Evolutionary conservation across 352 stramenopile genomes (phyloP).

Genomic region (Phytophthora europaea): DNA sequence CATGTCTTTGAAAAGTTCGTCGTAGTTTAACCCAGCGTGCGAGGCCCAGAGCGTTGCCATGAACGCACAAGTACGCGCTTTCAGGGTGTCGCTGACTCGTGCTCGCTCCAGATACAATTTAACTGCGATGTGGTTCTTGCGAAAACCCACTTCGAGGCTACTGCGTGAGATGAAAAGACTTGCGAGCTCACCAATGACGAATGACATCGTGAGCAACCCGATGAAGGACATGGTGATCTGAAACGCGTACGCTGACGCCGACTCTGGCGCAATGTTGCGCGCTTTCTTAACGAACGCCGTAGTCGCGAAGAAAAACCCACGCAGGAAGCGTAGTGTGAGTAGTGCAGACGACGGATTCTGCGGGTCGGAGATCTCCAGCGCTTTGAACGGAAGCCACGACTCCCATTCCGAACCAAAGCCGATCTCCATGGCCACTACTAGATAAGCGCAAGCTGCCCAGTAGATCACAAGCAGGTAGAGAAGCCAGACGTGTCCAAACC

Average conservation of each 20-base stretch:
- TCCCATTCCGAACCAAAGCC: constrained; percentile 66
- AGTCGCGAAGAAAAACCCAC: constrained; percentile 53
- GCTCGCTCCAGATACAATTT: constrained; percentile 48
- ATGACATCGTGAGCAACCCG: constrained; percentile 56
- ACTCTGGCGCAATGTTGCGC: constrained; percentile 41
- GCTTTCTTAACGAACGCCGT: constrained; percentile 60
- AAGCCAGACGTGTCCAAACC: constrained; percentile 61
- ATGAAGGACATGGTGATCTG: constrained; percentile 49
- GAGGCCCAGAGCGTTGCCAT: constrained; percentile 64
- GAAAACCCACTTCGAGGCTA: constrained; percentile 62
- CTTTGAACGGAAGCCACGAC: constrained; percentile 50
- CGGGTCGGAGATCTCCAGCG: constrained; percentile 38
- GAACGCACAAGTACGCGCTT: constrained; percentile 43
- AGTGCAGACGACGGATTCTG: constrained; percentile 37
- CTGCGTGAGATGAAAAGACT: constrained; percentile 63
- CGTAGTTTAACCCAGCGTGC: constrained; percentile 58
- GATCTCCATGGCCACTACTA: constrained; percentile 44
- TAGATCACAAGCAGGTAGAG: constrained; percentile 74
- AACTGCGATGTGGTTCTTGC: constrained; percentile 61
- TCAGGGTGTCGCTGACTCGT: constrained; percentile 40
- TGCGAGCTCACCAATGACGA: constrained; percentile 56
- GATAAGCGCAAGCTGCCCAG: constrained; percentile 64
- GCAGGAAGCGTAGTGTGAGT: constrained; percentile 45
- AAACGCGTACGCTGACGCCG: constrained; percentile 46
- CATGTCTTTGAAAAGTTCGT: neutral